Evolutionary conservation across 1,139 yeast species (phyloP).

Genomic region (Kurtzmaniella natalensis): DNA sequence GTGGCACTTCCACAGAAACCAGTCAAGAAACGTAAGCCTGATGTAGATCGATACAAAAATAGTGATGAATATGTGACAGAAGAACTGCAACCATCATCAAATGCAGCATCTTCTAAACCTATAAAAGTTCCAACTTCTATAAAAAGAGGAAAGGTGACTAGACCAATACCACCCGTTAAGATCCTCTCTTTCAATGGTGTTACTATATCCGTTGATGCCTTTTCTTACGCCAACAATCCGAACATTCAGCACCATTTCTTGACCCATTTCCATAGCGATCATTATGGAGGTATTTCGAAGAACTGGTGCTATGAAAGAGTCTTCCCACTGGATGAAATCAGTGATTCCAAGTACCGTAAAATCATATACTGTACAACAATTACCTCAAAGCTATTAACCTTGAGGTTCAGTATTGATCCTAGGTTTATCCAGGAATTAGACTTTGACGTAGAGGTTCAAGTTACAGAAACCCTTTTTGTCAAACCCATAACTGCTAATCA

Average conservation of each 20-base stretch:
- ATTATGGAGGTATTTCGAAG: slow-evolving; percentile 80
- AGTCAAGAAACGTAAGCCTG: slow-evolving; percentile 5
- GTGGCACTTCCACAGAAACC: too few species aligned
- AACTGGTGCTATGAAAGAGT: slow-evolving; percentile 58
- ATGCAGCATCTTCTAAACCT: too few species aligned
- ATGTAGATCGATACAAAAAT: neutral
- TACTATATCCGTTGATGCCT: slow-evolving; percentile 62
- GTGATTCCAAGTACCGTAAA: slow-evolving; percentile 34
- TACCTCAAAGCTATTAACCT: slow-evolving; percentile 54
- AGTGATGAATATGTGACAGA: slow-evolving; percentile 1
- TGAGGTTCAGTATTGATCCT: slow-evolving; percentile 52
- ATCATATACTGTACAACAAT: slow-evolving; percentile 66
- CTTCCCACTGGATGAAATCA: slow-evolving; percentile 21
- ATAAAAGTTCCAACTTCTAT: slow-evolving; percentile 22
- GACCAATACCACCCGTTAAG: slow-evolving; percentile 54
- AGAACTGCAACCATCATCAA: too few species aligned
- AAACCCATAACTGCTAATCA: slow-evolving; percentile 82
- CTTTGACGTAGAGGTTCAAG: slow-evolving; percentile 21
- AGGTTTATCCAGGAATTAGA: slow-evolving; percentile 48
- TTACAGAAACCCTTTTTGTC: slow-evolving; percentile 40
- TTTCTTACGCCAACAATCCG: slow-evolving; percentile 48
- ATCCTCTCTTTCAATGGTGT: slow-evolving; percentile 34
- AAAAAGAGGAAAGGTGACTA: slow-evolving; percentile 16
- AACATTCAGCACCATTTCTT: slow-evolving; percentile 51
- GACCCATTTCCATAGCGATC: slow-evolving; percentile 91